Evolutionary conservation across 257 asterid genomes (phyloP), one percentile per base, ranked within the genome.

Genomic region (Fraxinus americana): DNA sequence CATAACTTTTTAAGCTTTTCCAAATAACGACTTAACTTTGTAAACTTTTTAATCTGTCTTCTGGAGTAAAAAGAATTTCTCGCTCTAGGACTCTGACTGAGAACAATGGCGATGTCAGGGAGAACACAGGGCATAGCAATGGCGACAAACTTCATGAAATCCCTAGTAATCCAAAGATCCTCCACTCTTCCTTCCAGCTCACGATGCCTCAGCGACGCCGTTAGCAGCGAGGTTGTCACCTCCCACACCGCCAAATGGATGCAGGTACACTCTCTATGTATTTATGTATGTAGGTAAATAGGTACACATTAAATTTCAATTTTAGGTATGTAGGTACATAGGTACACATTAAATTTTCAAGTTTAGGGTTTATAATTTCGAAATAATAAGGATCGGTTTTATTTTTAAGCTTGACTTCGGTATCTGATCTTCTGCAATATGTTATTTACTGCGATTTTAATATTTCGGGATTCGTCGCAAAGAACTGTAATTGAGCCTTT

Each of bases 221-320:
- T 71, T 71, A 54, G 80, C 75, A 75, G 67, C 29, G 86, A 82
- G 59, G 71, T 78, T 65, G 25, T 52, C 71, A 74, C 81, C 57
- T 43, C 85, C 61, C 86, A 78, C 25, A 75, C 80, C 32, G 83
- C 54, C 19, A 82, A 82, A 57, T 78, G 75, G 83, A 78, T 79
- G 86, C 83, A 82, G 86, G 86, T 81, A 67, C 39, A 5, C 21
- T 67, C 5, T 41, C 14, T 70, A n/a, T 10, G 32, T 61, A 35
- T 36, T 13, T 39, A 27, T 21, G 11, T 12, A 57, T 54, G 16
- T 68, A 17, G 27, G 68, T 61, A 61, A 1, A 61, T 23, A 25
- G 34, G 16, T 3, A 3, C 68, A 23, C 16, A 23, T 3, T 4
- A 10, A 21, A 25, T 61, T 61, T 19, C 34, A 8, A 25, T 61